phyloP scores from a whole-genome alignment of 495 filamentous ascomycete genomes.

The Podospora australis region DNA sequence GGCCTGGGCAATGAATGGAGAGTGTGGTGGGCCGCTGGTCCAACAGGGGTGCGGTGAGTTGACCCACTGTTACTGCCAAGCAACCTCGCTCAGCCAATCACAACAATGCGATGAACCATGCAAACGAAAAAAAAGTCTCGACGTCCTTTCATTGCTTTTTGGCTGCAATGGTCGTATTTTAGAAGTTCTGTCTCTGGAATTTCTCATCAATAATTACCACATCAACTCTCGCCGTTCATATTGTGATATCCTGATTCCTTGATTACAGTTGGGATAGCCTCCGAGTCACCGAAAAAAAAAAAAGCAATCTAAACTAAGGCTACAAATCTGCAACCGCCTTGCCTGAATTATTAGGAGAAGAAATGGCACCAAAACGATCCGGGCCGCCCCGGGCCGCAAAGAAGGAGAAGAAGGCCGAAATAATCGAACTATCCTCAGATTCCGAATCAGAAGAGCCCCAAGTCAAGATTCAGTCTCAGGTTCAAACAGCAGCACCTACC shows the following conservation, averaged over 20 bases:
- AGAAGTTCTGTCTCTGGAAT: background rate
- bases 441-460: constrained; percentile 13
- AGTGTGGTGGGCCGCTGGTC: too few relatives aligned
- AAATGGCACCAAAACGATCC: constrained; percentile 8
- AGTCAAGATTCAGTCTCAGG: background rate
- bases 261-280: background rate
- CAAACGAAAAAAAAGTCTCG: too few relatives aligned
- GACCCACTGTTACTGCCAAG: too few relatives aligned
- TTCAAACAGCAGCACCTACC: background rate
- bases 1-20: too few relatives aligned
- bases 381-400: constrained; percentile 1
- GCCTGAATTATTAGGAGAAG: background rate
- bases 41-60: too few relatives aligned
- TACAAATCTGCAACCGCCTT: background rate
- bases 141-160: too few relatives aligned
- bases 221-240: background rate
- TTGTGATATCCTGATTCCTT: background rate
- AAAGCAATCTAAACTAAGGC: background rate
- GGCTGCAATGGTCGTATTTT: too few relatives aligned
- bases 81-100: too few relatives aligned
- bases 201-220: background rate
- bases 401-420: constrained; percentile 6
- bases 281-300: background rate
- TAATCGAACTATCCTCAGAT: constrained; percentile 21
- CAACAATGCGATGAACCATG: too few relatives aligned